Evolutionary conservation across 148 eudicot genomes (phyloP), one percentile per base, ranked within the genome.

Genomic region (Bassia scoparia): DNA sequence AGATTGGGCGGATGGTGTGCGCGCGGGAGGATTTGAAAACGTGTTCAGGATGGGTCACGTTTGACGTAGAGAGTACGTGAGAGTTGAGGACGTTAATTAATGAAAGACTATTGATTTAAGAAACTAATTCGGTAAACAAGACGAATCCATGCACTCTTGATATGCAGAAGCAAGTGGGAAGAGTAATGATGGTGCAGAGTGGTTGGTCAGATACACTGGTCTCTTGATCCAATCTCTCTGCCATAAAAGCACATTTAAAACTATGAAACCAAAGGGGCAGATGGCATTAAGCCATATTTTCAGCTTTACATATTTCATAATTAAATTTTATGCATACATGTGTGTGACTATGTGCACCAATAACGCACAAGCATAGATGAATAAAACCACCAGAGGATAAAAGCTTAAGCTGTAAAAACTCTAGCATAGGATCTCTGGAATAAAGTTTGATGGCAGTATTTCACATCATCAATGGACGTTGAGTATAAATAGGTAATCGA

Each of bases 91-190:
- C n/a, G 21, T 48, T 7, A 24, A 17, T 15, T 2, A 17, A 61
- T 24, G 60, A 65, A 49, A 41, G 27, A 67, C 23, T 35, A 26
- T 16, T 35, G 10, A 27, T 43, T n/a, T 1, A 11, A 16, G 43
- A 46, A 27, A 80, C 92, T 77, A 61, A 95, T n/a, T 97, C 35
- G 98, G 98, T n/a, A n/a, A n/a, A 74, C 98, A 95, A 79, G 98
- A 95, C 75, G 98, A 95, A 86, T 95, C 98, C 60, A 91, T 87
- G 97, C 98, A 95, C 61, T 84, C n/a, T 89, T 69, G 98, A 95
- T 73, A 95, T 95, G 77, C 98, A 95, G 17, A 97, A 89, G 78
- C 93, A 95, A n/a, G 72, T 95, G 98, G 74, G 91, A 95, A 66
- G 98, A n/a, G n/a, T n/a, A 89, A 80, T 95, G 98, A 81, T 95